Conservation (phyloP, 495 filamentous ascomycete genomes). For the Hypoxylon lienhwacheense region DNA sequence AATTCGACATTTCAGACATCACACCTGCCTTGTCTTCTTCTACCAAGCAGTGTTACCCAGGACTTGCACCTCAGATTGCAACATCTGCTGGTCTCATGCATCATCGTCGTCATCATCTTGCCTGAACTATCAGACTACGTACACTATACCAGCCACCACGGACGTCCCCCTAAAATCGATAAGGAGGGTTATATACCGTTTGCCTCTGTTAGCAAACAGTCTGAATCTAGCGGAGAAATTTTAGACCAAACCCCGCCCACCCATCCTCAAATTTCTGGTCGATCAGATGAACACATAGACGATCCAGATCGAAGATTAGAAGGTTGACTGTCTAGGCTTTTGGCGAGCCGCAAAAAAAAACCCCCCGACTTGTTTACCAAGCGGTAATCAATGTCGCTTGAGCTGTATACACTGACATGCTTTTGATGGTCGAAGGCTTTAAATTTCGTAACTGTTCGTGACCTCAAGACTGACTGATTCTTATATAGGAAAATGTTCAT, state of each 20-base stretch:
- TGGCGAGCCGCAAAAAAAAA: conserved; percentile 18
- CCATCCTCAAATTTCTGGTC: conserved; percentile 8
- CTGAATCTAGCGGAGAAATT: conserved; percentile 1
- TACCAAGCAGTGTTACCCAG: conserved; percentile 35
- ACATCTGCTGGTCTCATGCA: conserved; percentile 27
- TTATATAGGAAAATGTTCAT: conserved; percentile 95
- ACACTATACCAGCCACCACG: conserved; percentile 14
- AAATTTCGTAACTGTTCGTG: conserved; percentile 23
- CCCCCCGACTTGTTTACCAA: conserved; percentile 25
- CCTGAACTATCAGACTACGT: conserved; percentile 25
- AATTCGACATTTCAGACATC: conserved; percentile 44
- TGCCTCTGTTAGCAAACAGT: conserved; percentile 9
- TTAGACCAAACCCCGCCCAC: conserved; percentile 12
- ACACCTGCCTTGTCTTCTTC: conserved; percentile 36
- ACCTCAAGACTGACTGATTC: conserved; percentile 39
- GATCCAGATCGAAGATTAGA: conserved; percentile 16
- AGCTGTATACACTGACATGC: conserved; percentile 26
- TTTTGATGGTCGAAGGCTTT: conserved; percentile 6
- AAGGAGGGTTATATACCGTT: conserved; percentile 24
- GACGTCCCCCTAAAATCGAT: conserved; percentile 19
- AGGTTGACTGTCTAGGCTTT: conserved; percentile 8
- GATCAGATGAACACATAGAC: conserved; percentile 22
- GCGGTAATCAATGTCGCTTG: conserved; percentile 9
- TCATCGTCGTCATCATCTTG: conserved; percentile 11
- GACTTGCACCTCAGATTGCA: conserved; percentile 27